Conservation (phyloP, 2,329 filamentous ascomycete species). For the Ophiocordyceps unilateralis region DNA sequence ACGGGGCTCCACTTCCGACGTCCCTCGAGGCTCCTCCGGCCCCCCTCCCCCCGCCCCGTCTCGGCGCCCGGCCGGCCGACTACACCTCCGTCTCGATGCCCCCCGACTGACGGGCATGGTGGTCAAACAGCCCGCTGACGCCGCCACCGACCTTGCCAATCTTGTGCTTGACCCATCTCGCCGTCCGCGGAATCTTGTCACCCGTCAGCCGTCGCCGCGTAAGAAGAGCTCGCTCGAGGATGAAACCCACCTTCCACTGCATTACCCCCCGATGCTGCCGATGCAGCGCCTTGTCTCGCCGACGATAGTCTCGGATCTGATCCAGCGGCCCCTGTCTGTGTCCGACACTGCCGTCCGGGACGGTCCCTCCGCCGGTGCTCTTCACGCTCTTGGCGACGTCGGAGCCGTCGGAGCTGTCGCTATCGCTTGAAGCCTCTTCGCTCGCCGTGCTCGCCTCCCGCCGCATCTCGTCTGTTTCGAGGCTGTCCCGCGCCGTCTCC, state of each 20-base stretch:
- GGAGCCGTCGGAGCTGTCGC: constrained; percentile 11
- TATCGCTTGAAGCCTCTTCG: constrained; percentile 13
- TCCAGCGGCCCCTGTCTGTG: constrained; percentile 28
- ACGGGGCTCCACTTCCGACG: too few species aligned
- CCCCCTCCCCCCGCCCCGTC: not conserved
- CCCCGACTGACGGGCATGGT: constrained; percentile 37
- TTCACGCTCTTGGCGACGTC: constrained; percentile 16
- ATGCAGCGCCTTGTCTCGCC: constrained; percentile 41
- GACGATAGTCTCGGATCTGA: constrained; percentile 41
- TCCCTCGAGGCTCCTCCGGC: too few species aligned
- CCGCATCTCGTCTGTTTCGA: constrained; percentile 14
- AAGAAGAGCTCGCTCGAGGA: not conserved
- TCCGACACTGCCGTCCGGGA: constrained; percentile 18
- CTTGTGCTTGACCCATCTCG: constrained; percentile 35
- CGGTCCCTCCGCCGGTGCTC: constrained; percentile 12
- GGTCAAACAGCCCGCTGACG: constrained; percentile 38
- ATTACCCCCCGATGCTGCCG: constrained; percentile 51
- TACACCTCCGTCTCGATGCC: constrained; percentile 56
- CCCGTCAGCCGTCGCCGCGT: constrained; percentile 1
- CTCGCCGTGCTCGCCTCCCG: constrained; percentile 18
- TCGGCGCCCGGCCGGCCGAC: constrained; percentile 3
- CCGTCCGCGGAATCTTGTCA: constrained; percentile 22
- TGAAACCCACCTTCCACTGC: constrained; percentile 42
- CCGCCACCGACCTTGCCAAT: constrained; percentile 39
- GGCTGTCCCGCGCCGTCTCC: constrained; percentile 19